phyloP scores from a whole-genome alignment of 192 early-diverging fungal species.

The Coemansia sp. region DNA sequence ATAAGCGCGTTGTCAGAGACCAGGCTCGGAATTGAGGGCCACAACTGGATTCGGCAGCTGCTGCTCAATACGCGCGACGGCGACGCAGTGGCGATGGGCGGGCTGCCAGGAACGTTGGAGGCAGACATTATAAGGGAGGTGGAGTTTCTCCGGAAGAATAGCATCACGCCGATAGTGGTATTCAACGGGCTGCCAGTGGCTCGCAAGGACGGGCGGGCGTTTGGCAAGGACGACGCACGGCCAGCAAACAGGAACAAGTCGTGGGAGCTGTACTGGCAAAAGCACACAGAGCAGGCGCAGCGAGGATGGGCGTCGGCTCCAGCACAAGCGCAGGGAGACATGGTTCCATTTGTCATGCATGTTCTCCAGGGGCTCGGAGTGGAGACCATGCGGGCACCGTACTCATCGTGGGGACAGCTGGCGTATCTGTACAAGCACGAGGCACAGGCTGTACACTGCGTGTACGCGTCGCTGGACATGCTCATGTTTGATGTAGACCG shows the following conservation, averaged over 20 bases:
- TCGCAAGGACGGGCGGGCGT: constrained; percentile 69
- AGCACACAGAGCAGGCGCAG: constrained; percentile 62
- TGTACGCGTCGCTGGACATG: constrained; percentile 72
- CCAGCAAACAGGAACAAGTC: constrained; percentile 62
- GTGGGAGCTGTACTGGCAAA: constrained; percentile 71
- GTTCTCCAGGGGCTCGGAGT: constrained; percentile 67
- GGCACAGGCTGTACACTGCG: constrained; percentile 68
- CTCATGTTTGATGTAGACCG: constrained; percentile 79
- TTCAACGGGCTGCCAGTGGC: constrained; percentile 72
- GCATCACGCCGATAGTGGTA: constrained; percentile 78
- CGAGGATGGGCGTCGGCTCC: constrained; percentile 59
- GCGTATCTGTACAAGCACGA: constrained; percentile 73
- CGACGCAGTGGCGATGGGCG: constrained; percentile 66
- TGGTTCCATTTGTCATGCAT: constrained; percentile 68
- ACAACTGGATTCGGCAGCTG: constrained; percentile 76
- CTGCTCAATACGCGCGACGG: constrained; percentile 61
- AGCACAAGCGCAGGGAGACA: constrained; percentile 63
- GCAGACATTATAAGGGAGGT: constrained; percentile 69
- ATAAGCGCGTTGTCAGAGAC: constrained; percentile 64
- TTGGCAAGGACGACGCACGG: constrained; percentile 66
- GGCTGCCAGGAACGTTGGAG: constrained; percentile 62
- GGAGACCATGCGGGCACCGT: constrained; percentile 81
- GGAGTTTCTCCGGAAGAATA: constrained; percentile 54
- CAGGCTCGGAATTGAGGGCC: constrained; percentile 79
- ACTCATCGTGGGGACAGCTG: constrained; percentile 79